Evolutionary conservation across 495 filamentous ascomycete genomes (phyloP).

Genomic region (Cudoniella acicularis): DNA sequence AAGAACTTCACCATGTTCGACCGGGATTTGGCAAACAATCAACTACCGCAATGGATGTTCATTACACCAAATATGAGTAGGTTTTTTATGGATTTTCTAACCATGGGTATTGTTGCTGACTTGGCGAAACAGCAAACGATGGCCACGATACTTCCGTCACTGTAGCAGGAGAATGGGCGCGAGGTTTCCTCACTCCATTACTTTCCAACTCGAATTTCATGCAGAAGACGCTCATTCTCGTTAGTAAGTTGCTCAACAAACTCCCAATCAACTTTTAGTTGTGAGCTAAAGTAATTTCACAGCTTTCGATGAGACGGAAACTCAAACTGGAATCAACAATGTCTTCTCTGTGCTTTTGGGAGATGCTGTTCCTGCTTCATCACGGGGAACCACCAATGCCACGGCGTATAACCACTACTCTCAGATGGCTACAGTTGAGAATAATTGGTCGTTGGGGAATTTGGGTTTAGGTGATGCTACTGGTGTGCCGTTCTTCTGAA

Average conservation of each 20-base stretch:
- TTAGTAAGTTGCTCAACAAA: constrained; percentile 41
- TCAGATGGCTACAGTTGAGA: constrained; percentile 56
- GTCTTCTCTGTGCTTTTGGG: constrained; percentile 63
- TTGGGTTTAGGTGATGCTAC: constrained; percentile 21
- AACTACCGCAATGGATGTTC: constrained; percentile 69
- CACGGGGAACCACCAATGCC: constrained; percentile 57
- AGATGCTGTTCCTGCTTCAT: constrained; percentile 53
- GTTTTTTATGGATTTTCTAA: constrained; percentile 38
- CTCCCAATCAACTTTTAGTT: neutral
- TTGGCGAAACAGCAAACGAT: no score
- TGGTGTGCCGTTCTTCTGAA: neutral
- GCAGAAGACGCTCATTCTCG: constrained; percentile 60
- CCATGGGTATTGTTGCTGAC: no score
- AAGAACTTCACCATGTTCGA: constrained; percentile 67
- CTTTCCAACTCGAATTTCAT: constrained; percentile 62
- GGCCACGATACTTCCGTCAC: constrained; percentile 69
- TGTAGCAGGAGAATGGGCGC: constrained; percentile 53
- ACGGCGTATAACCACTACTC: constrained; percentile 71
- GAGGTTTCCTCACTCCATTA: constrained; percentile 56
- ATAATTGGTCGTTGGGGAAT: constrained; percentile 50
- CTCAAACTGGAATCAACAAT: constrained; percentile 50
- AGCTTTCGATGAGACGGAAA: constrained; percentile 60
- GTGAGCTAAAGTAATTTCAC: constrained; percentile 7
- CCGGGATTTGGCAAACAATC: constrained; percentile 50
- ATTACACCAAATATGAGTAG: constrained; percentile 73